Evolutionary conservation across 1,139 yeast genomes (phyloP), one percentile per base, ranked within the genome.

Genomic region (Geotrichum europaeum): DNA sequence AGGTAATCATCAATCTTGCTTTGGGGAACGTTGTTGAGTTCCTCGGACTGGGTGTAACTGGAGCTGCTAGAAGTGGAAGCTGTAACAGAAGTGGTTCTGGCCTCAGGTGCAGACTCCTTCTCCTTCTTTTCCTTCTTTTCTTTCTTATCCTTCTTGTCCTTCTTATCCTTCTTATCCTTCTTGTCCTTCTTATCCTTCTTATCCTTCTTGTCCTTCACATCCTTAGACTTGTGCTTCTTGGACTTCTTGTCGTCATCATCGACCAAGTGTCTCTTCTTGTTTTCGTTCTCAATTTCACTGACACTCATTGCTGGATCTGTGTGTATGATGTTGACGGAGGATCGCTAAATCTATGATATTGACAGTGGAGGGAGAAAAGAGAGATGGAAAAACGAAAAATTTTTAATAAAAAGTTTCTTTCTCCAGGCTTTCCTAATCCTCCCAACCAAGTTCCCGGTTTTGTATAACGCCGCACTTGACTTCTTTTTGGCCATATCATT

Each of bases 1-100:
- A 86, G 78, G 72, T 89, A 94, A 13, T 76, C 75, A 57, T 84
- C 87, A 61, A 88, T 76, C 22, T 84, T 86, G 5, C 81, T 70
- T 68, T 82, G 84, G 3, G 87, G 78, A 50, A 52, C 57, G 43
- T 36, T 30, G 30, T 49, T 25, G 28, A 59, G 57, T 43, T 59
- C 61, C n/a, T 51, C 36, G 12, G 59, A 56, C 34, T 59, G 61
- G 18, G 40, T 20, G 51, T 60, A 55, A 20, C 40, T 54, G 57
- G 30, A 49, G 15, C 49, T 28, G 51, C 49, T 56, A 53, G 22
- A 60, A 36, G 49, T 15, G n/a, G 50, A 25, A 22, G 13, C 24
- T 4, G 28, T 7, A 18, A 40, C n/a, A 54, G 58, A 15, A 54
- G 59, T 4, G 2, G 47, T 12, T 25, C 55, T 25, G 3, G 62